Evolutionary conservation across 306 rosid genomes (phyloP), one percentile per base, ranked within the genome.

Genomic region (Vigna nakashimae): DNA sequence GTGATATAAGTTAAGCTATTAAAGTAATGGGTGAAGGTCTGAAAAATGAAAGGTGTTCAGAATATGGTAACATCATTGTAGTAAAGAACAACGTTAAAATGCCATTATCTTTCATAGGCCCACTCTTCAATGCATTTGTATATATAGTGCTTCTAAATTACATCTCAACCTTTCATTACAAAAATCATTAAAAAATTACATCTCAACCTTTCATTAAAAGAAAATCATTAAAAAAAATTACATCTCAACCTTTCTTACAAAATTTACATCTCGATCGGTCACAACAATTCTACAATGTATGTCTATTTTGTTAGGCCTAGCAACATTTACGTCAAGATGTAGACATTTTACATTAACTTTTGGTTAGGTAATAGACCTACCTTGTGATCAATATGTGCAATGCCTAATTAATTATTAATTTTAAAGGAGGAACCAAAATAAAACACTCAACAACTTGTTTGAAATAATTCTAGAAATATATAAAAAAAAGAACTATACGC

Each of bases 71-170:
- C 12, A 49, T 70, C 73, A 42, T 50, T 65, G 51, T 22, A 30
- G 24, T 4, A 1, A 43, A 49, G 78, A 71, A 82, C 70, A 60
- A 70, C 30, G 12, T 64, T 45, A 59, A 34, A 40, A 49, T 49
- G 67, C 67, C n/a, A 65, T 24, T 70, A 51, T 49, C 45, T 10
- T 38, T 36, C 57, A 16, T 22, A 71, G 82, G 73, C 6, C 72
- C 71, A 22, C 72, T 48, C 12, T 20, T 3, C 11, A 11, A 7
- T 30, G 65, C 50, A 70, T n/a, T 70, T 70, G 18, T 34, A 53
- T 11, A 3, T 45, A 45, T 6, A 24, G 69, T 42, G 67, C 55
- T 40, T 53, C 67, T 4, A 56, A 56, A 24, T 22, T 20, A 26
- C 9, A 22, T 57, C 17, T 57, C 64, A 57, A 22, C 36, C 13